Evolutionary conservation across 2,329 filamentous ascomycete genomes (phyloP).

Genomic region (Epichloe glyceriae): DNA sequence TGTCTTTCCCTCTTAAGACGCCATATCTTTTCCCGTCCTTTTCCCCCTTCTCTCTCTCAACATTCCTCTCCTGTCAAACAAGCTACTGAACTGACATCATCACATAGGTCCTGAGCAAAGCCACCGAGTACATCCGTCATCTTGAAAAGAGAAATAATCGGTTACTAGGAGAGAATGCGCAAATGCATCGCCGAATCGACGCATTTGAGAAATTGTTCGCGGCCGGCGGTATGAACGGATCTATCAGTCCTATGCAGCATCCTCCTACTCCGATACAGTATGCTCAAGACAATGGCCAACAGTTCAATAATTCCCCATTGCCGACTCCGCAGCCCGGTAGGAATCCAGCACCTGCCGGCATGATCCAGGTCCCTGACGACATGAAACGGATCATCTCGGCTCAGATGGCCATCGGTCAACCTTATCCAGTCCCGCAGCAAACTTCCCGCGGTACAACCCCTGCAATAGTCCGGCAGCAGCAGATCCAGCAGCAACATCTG

Average conservation of each 20-base stretch:
- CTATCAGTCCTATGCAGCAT: constrained; percentile 41
- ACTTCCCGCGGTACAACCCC: constrained; percentile 32
- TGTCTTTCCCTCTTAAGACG: constrained; percentile 5
- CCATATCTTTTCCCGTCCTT: background rate
- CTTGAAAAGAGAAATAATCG: constrained; percentile 82
- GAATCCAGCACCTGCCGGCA: constrained; percentile 34
- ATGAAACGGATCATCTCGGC: constrained; percentile 50
- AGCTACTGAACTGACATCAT: background rate
- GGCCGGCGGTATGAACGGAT: constrained; percentile 55
- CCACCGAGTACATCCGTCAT: constrained; percentile 90
- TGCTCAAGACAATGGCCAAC: constrained; percentile 26
- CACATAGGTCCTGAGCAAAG: constrained; percentile 66
- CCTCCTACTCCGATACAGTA: constrained; percentile 41
- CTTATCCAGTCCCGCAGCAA: constrained; percentile 37
- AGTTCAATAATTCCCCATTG: constrained; percentile 33
- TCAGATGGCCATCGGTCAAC: constrained; percentile 40
- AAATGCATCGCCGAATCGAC: constrained; percentile 65
- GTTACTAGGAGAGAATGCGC: constrained; percentile 66
- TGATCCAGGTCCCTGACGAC: constrained; percentile 54
- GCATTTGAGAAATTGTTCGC: constrained; percentile 70
- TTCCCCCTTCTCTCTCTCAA: background rate
- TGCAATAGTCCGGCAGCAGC: constrained; percentile 38
- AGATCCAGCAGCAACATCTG: constrained; percentile 39
- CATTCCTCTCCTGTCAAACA: background rate
- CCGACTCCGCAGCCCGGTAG: constrained; percentile 23